phyloP scores from a whole-genome alignment of 2,329 filamentous ascomycete species.

The Ceratocystis colombiana region DNA sequence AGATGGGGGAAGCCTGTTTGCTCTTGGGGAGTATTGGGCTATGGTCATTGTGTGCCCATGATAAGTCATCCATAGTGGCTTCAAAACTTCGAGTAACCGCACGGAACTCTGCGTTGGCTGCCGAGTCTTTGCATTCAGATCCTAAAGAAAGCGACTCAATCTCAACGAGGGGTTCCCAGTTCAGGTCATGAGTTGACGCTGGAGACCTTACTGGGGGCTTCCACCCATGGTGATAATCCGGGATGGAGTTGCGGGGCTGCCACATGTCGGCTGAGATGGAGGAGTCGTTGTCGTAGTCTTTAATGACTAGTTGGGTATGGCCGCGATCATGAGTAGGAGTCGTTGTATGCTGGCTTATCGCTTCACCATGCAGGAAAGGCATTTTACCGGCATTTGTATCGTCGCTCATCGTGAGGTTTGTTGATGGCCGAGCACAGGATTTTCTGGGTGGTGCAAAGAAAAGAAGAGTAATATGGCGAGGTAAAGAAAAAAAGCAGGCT shows the following conservation, averaged over 20 bases:
- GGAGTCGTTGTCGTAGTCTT: background rate
- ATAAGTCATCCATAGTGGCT: background rate
- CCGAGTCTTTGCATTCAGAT: background rate
- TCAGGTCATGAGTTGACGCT: background rate
- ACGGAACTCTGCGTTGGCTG: background rate
- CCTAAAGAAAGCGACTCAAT: background rate
- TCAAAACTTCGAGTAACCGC: constrained; percentile 3
- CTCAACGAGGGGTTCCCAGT: background rate
- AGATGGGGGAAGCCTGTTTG: background rate
- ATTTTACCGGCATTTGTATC: background rate
- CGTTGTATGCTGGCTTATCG: background rate
- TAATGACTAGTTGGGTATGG: background rate
- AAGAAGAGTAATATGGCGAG: background rate
- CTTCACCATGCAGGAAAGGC: background rate
- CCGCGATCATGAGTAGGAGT: background rate
- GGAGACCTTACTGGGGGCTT: background rate
- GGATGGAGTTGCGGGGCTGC: background rate
- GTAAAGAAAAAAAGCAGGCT: background rate
- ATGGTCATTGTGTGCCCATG: background rate
- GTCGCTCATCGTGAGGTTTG: background rate
- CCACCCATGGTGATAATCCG: background rate
- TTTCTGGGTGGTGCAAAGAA: background rate
- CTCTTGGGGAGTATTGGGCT: background rate
- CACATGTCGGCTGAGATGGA: background rate
- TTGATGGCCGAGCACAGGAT: background rate